A percentile compares a stretch with the other conserved stretches of the same genome.
Evolutionary conservation across 768 basidiomycete genomes (phyloP).

Genomic region (Lactifluus rugatus): DNA sequence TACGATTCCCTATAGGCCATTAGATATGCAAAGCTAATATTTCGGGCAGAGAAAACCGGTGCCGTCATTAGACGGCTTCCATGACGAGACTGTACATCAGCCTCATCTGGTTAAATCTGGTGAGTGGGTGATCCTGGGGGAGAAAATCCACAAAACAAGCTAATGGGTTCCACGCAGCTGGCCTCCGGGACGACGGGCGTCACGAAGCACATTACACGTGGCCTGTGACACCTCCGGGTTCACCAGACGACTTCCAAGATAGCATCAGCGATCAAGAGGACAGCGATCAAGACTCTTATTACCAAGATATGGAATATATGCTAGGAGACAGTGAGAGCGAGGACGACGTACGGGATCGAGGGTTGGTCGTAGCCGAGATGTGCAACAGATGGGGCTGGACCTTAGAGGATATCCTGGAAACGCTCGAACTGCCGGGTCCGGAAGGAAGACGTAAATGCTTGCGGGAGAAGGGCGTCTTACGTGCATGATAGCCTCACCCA

Average conservation of each 20-base stretch:
- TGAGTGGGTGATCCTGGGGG: slow-evolving; percentile 4
- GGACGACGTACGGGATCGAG: slow-evolving; percentile 10
- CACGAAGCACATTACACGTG: slow-evolving; percentile 13
- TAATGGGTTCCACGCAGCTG: slow-evolving; percentile 7
- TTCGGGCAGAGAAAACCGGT: slow-evolving; percentile 14
- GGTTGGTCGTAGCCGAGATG: slow-evolving; percentile 15
- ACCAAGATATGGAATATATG: slow-evolving; percentile 14
- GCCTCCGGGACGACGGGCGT: background rate
- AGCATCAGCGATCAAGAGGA: slow-evolving; percentile 15
- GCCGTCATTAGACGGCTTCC: slow-evolving; percentile 11
- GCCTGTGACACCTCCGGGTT: slow-evolving; percentile 5
- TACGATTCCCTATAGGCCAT: background rate
- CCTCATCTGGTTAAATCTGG: slow-evolving; percentile 2
- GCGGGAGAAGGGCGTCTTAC: slow-evolving; percentile 17
- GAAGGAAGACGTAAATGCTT: slow-evolving; percentile 18
- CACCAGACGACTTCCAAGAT: slow-evolving; percentile 12
- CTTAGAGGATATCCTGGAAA: slow-evolving; percentile 14
- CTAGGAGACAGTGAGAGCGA: slow-evolving; percentile 14
- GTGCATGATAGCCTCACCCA: slow-evolving; percentile 14
- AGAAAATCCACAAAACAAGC: background rate
- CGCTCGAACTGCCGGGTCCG: slow-evolving; percentile 14
- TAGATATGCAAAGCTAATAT: background rate
- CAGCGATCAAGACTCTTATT: slow-evolving; percentile 16
- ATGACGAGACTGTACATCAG: slow-evolving; percentile 1
- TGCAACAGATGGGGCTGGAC: slow-evolving; percentile 19